A percentile compares a stretch with the other conserved stretches of the same genome.
Conservation (phyloP, 352 stramenopile genomes). For the Phytophthora lateralis region DNA sequence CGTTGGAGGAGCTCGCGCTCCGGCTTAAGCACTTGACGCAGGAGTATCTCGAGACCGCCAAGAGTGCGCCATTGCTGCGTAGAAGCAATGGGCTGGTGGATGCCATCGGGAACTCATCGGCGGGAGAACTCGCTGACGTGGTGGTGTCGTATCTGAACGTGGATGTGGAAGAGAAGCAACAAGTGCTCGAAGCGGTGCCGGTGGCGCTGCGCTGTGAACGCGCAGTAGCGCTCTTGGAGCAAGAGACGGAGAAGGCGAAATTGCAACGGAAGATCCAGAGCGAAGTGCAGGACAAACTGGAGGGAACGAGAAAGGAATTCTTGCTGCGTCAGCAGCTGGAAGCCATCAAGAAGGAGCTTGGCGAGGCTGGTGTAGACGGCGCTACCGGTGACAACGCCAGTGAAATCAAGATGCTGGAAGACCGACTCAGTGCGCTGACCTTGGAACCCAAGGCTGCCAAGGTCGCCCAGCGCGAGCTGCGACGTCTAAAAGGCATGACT, state of each 20-base stretch:
- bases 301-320: conserved; percentile 89
- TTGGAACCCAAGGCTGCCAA: conserved; percentile 64
- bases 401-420: conserved; percentile 67
- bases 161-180: conserved; percentile 57
- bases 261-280: conserved; percentile 76
- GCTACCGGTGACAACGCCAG: conserved; percentile 36
- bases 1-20: conserved; percentile 43
- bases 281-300: conserved; percentile 73
- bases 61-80: conserved; percentile 58
- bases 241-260: conserved; percentile 65
- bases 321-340: conserved; percentile 98
- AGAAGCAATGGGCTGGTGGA: conserved; percentile 68
- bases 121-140: conserved; percentile 69
- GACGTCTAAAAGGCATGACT: conserved; percentile 78
- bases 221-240: conserved; percentile 53
- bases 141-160: conserved; percentile 75
- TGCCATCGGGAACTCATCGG: conserved; percentile 63
- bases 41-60: conserved; percentile 67
- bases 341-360: conserved; percentile 99
- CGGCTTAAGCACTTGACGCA: conserved; percentile 72
- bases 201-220: conserved; percentile 48
- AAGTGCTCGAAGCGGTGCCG: conserved; percentile 57
- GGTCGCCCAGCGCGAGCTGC: conserved; percentile 63
- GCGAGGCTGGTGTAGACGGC: conserved; percentile 56
- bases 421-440: conserved; percentile 54